Evolutionary conservation across 805 yeast species (phyloP).

Genomic region (Nakazawaea wickerhamii): DNA sequence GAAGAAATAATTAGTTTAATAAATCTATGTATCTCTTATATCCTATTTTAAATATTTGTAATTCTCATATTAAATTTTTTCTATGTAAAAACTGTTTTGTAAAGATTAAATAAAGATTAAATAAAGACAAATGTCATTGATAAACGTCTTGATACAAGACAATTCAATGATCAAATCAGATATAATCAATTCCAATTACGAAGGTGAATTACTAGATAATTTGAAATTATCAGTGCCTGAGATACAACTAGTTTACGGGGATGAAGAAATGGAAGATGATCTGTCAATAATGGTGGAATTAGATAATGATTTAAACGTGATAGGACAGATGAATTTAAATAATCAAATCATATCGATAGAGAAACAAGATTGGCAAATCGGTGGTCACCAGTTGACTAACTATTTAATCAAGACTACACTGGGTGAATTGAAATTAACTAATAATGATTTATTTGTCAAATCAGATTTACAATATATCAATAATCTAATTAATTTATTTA

Average conservation of each 20-base stretch:
- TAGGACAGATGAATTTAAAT: background rate
- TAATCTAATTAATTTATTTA: slow-evolving; percentile 19
- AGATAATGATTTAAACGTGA: slow-evolving; percentile 5
- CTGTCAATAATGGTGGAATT: slow-evolving; percentile 8
- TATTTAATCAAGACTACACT: slow-evolving; percentile 5
- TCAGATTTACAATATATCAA: slow-evolving; percentile 19
- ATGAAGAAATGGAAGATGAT: slow-evolving; percentile 8
- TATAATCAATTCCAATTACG: slow-evolving; percentile 7
- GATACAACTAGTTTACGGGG: slow-evolving; percentile 15
- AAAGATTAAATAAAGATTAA: too few species aligned
- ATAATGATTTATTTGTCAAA: slow-evolving; percentile 12
- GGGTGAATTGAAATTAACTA: slow-evolving; percentile 7
- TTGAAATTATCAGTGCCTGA: slow-evolving; percentile 2
- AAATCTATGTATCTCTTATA: background rate
- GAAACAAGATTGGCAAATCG: slow-evolving; percentile 11
- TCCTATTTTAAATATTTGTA: background rate
- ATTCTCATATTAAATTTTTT: background rate
- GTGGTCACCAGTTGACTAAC: slow-evolving; percentile 6
- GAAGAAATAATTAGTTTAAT: slow-evolving; percentile 28
- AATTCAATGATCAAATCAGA: slow-evolving; percentile 2
- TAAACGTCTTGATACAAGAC: slow-evolving; percentile 9
- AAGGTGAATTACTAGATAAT: slow-evolving; percentile 3
- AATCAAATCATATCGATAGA: slow-evolving; percentile 8
- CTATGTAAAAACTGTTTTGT: too few species aligned
- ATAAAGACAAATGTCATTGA: slow-evolving; percentile 9